Conservation (phyloP, 139 green algal species). For the Gonium pectorale region DNA sequence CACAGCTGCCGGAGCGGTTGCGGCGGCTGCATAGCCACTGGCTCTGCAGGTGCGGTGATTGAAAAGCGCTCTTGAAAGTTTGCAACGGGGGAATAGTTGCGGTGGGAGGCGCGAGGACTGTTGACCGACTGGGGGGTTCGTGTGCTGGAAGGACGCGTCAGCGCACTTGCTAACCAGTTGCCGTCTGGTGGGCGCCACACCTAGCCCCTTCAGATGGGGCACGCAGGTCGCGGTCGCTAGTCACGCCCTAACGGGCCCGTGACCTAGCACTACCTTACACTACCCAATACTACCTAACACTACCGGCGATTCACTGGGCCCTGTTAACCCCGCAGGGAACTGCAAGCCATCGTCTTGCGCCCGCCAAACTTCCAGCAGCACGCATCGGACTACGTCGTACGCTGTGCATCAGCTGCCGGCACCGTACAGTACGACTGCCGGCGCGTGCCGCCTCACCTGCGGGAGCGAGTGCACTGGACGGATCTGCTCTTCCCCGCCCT, state of each 20-base stretch:
- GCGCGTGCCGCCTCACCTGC: slow-evolving; percentile 26
- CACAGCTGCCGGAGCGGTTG: slow-evolving; percentile 53
- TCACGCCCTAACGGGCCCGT: too few species aligned
- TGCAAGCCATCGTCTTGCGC: slow-evolving; percentile 51
- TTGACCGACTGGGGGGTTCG: too few species aligned
- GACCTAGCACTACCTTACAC: too few species aligned
- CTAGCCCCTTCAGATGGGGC: too few species aligned
- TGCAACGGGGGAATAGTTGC: too few species aligned
- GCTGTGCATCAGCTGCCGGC: neutral
- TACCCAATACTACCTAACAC: neutral
- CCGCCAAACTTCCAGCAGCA: slow-evolving; percentile 52
- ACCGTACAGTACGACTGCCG: slow-evolving; percentile 20
- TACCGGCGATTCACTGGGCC: neutral
- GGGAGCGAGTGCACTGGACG: slow-evolving; percentile 14
- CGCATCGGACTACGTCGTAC: slow-evolving; percentile 43
- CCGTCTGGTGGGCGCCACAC: too few species aligned
- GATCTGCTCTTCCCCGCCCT: neutral
- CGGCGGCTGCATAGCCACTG: slow-evolving; percentile 66
- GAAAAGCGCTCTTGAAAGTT: too few species aligned
- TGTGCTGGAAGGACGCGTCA: too few species aligned
- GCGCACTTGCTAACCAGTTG: too few species aligned
- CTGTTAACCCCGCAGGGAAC: slow-evolving; percentile 46
- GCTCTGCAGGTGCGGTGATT: slow-evolving; percentile 56
- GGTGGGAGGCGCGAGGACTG: too few species aligned
- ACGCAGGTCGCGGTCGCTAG: too few species aligned